phyloP scores from a whole-genome alignment of 352 stramenopile genomes.

The Blastocystis sp. region DNA sequence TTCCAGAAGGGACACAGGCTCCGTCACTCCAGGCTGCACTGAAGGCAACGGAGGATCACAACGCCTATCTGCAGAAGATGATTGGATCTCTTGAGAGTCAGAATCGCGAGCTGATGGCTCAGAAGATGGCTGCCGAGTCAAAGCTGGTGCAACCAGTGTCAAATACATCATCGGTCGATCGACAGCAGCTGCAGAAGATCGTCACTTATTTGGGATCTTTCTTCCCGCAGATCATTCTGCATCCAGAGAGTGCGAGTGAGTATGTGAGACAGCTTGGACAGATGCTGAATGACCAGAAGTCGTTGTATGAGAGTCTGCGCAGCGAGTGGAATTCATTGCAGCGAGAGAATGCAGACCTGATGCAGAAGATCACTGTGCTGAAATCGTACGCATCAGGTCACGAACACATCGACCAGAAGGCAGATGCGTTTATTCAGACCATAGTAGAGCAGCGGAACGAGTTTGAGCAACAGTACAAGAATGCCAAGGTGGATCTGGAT shows the following conservation, averaged over 20 bases:
- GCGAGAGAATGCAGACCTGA: not conserved
- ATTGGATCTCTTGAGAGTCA: not conserved
- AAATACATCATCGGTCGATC: not conserved
- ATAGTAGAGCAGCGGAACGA: conserved; percentile 14
- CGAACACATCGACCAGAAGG: conserved; percentile 22
- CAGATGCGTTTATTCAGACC: not conserved
- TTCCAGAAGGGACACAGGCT: not conserved
- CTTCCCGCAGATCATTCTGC: not conserved
- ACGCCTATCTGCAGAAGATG: conserved; percentile 33
- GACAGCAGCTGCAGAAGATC: not conserved
- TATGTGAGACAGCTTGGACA: not conserved
- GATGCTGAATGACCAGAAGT: conserved; percentile 11
- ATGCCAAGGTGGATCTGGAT: not conserved
- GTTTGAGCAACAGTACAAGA: conserved; percentile 42
- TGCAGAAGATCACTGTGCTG: not conserved
- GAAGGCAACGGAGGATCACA: conserved; percentile 30
- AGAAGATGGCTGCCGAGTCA: not conserved
- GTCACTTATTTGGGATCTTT: not conserved
- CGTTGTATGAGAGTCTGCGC: not conserved
- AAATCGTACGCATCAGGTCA: conserved; percentile 23
- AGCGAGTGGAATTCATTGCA: not conserved
- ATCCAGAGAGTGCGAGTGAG: not conserved
- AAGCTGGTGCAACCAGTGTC: not conserved
- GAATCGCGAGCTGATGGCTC: not conserved
- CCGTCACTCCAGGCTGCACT: not conserved